Conservation (phyloP, 2,329 filamentous ascomycete genomes). For the Gnomoniopsis smithogilvyi region DNA sequence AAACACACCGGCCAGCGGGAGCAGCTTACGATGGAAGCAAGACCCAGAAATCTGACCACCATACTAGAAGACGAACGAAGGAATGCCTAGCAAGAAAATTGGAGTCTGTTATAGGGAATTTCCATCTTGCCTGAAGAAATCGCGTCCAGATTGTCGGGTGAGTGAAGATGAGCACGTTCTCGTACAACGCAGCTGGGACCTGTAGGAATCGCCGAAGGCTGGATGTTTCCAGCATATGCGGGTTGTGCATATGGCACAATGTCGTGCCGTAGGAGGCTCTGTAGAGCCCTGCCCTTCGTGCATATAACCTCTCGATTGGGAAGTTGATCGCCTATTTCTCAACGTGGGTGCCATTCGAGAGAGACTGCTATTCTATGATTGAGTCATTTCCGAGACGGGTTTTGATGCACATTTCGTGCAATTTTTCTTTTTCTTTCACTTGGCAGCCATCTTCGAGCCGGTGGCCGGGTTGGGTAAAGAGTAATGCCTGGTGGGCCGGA, state of each 20-base stretch:
- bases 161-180: neutral
- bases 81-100: too few species aligned
- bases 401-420: too few species aligned
- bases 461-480: too few species aligned
- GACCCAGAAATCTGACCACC: too few species aligned
- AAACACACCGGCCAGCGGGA: too few species aligned
- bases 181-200: neutral
- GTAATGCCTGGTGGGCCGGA: too few species aligned
- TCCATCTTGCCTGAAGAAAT: neutral
- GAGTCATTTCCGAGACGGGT: neutral
- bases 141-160: neutral
- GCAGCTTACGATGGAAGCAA: too few species aligned
- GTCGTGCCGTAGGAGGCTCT: slow-evolving; percentile 23
- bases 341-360: neutral
- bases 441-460: too few species aligned
- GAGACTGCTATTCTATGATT: neutral
- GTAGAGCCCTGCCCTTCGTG: slow-evolving; percentile 39
- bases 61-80: too few species aligned
- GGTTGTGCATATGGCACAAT: neutral
- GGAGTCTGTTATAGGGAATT: too few species aligned
- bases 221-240: neutral
- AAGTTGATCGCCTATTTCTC: neutral
- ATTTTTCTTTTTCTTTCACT: too few species aligned
- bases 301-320: neutral
- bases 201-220: neutral